These are phyloP conservation scores for Monotropa hypopitys DNA, from an alignment of 179 eudicot species.

Conservation along the genomic window DNA sequence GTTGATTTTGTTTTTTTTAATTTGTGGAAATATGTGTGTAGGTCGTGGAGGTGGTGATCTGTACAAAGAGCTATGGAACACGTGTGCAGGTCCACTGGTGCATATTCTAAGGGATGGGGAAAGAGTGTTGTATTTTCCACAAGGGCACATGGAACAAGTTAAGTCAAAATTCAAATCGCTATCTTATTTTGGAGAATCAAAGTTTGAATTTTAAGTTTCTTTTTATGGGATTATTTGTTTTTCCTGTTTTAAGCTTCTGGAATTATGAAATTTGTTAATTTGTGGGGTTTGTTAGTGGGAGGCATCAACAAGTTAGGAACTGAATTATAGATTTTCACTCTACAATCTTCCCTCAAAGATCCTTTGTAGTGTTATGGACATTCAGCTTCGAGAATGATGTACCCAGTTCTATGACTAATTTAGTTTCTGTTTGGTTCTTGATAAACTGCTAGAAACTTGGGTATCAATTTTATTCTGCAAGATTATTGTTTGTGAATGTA, in stretches of 20 bases:
- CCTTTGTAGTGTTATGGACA: slow-evolving; percentile 58
- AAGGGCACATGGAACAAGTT: slow-evolving; percentile 95
- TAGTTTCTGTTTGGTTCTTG: slow-evolving; percentile 2
- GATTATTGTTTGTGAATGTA: slow-evolving; percentile 17
- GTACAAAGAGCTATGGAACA: slow-evolving; percentile 70
- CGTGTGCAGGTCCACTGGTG: slow-evolving; percentile 91
- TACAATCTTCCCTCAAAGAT: slow-evolving; percentile 63
- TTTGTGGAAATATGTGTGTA: background rate
- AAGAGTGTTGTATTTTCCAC: slow-evolving; percentile 79
- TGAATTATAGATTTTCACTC: slow-evolving; percentile 38
- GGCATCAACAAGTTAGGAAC: slow-evolving; percentile 77
- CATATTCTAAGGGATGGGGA: slow-evolving; percentile 53
- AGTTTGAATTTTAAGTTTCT: background rate
- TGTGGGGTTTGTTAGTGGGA: slow-evolving; percentile 39
- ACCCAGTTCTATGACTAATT: background rate
- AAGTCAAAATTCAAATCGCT: slow-evolving; percentile 11
- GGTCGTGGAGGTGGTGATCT: slow-evolving; percentile 24
- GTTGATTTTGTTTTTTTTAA: background rate
- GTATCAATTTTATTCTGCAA: background rate
- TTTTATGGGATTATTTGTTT: background rate
- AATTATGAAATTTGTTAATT: background rate
- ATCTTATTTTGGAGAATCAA: background rate
- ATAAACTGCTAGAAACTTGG: background rate
- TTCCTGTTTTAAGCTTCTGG: background rate
- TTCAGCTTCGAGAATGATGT: slow-evolving; percentile 42